phyloP scores from a whole-genome alignment of 164 flowering plant species.

The Dillenia suffruticosa region DNA sequence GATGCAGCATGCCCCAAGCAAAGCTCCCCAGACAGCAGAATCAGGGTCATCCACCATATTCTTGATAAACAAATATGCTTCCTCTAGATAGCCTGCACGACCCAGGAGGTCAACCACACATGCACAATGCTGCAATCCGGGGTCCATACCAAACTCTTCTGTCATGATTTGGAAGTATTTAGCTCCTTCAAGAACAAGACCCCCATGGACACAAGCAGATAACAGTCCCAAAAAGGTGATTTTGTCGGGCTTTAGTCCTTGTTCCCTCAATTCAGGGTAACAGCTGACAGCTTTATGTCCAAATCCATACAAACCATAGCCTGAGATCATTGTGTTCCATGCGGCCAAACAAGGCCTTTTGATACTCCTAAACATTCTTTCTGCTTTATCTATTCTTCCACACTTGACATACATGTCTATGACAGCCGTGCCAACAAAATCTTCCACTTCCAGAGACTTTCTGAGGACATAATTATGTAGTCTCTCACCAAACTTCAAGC shows the following conservation, averaged over 20 bases:
- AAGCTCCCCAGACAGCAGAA: conserved; percentile 39
- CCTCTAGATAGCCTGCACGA: conserved; percentile 36
- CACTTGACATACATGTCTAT: conserved; percentile 47
- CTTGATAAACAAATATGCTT: conserved; percentile 29
- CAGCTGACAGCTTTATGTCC: conserved; percentile 27
- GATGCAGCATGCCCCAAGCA: conserved; percentile 37
- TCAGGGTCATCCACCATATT: conserved; percentile 33
- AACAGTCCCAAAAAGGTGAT: conserved; percentile 44
- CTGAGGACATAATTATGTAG: conserved; percentile 32
- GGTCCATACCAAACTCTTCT: conserved; percentile 29
- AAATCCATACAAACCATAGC: conserved; percentile 30
- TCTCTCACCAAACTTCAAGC: conserved; percentile 29
- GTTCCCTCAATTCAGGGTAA: conserved; percentile 25
- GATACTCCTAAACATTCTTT: conserved; percentile 30
- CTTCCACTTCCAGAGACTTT: conserved; percentile 30
- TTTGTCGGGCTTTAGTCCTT: conserved; percentile 29
- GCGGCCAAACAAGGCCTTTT: conserved; percentile 30
- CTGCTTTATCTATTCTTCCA: conserved; percentile 36
- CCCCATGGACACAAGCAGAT: conserved; percentile 40
- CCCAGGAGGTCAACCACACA: conserved; percentile 38
- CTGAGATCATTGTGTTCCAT: conserved; percentile 40
- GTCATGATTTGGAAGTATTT: conserved; percentile 27
- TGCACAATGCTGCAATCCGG: conserved; percentile 33
- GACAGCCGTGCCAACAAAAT: conserved; percentile 38
- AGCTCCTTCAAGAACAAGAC: conserved; percentile 35